phyloP scores from a whole-genome alignment of 352 stramenopile genomes.

The Phytophthora uliginosa region DNA sequence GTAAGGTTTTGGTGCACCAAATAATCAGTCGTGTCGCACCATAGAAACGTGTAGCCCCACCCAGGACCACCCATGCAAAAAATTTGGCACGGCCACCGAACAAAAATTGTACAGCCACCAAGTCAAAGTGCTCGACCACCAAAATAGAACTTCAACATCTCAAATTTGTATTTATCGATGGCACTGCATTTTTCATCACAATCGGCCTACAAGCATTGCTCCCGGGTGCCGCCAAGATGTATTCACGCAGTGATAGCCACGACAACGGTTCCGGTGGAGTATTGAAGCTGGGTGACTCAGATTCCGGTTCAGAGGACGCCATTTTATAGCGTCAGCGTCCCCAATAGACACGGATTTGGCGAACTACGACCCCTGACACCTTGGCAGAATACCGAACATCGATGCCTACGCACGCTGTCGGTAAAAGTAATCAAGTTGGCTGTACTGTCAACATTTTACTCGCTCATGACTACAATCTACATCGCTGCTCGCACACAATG shows the following conservation, averaged over 20 bases:
- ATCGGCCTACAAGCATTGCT: not conserved
- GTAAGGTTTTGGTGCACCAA: too few relatives aligned
- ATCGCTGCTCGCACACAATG: constrained; percentile 3
- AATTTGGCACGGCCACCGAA: too few relatives aligned
- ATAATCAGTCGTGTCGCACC: too few relatives aligned
- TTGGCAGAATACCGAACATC: not conserved
- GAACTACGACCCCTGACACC: not conserved
- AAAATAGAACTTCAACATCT: constrained; percentile 5
- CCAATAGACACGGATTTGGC: not conserved
- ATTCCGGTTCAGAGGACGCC: not conserved
- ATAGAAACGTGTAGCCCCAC: too few relatives aligned
- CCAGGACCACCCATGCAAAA: too few relatives aligned
- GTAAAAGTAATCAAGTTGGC: not conserved
- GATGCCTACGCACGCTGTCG: not conserved
- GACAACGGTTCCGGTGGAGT: not conserved
- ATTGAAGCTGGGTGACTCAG: not conserved
- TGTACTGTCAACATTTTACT: constrained; percentile 1
- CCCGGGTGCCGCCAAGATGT: too few relatives aligned
- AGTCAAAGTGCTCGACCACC: not conserved
- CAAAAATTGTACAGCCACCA: too few relatives aligned
- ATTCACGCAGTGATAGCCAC: too few relatives aligned
- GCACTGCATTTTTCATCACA: not conserved
- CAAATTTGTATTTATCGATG: not conserved
- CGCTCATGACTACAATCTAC: not conserved
- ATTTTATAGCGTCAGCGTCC: not conserved